Conservation (phyloP, 2,329 filamentous ascomycete genomes). For the Ceratocystis papillata region DNA sequence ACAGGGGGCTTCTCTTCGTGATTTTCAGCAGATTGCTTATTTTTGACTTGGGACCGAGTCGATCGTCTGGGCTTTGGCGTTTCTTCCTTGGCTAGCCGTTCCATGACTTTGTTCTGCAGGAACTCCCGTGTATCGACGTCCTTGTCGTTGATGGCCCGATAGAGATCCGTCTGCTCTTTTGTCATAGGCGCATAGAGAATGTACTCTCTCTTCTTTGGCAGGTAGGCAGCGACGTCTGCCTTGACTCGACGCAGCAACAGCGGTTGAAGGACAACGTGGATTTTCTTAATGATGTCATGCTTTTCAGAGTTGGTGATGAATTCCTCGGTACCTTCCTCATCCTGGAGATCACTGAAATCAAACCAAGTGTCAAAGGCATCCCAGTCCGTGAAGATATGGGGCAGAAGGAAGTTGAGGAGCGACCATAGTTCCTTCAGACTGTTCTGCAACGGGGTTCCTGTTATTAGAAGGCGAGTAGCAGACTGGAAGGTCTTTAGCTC, state of each 20-base stretch:
- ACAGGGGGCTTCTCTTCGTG: neutral
- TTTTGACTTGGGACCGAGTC: slow-evolving; percentile 2
- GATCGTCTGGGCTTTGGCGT: slow-evolving; percentile 2
- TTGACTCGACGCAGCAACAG: slow-evolving; percentile 82
- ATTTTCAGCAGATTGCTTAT: slow-evolving; percentile 1
- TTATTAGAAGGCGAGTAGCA: slow-evolving; percentile 82
- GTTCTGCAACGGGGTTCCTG: slow-evolving; percentile 89
- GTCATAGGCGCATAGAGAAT: slow-evolving; percentile 90
- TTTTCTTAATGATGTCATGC: slow-evolving; percentile 50
- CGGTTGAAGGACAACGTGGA: slow-evolving; percentile 87
- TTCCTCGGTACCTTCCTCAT: slow-evolving; percentile 66
- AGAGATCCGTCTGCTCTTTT: slow-evolving; percentile 79
- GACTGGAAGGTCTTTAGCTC: slow-evolving; percentile 82
- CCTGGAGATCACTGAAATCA: slow-evolving; percentile 84
- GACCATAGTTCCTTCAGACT: slow-evolving; percentile 95
- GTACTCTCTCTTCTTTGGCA: slow-evolving; percentile 97
- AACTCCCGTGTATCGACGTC: slow-evolving; percentile 57
- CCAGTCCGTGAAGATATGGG: slow-evolving; percentile 84
- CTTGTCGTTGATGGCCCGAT: slow-evolving; percentile 53
- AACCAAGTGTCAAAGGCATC: slow-evolving; percentile 95
- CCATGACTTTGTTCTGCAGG: slow-evolving; percentile 66
- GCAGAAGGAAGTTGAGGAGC: slow-evolving; percentile 81
- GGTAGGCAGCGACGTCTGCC: slow-evolving; percentile 75
- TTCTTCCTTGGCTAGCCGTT: slow-evolving; percentile 42
- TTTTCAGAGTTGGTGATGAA: slow-evolving; percentile 65